Evolutionary conservation across 495 filamentous ascomycete species (phyloP), one percentile per base, ranked within the genome.

Genomic region (Pseudomonodictys pantanalensis): DNA sequence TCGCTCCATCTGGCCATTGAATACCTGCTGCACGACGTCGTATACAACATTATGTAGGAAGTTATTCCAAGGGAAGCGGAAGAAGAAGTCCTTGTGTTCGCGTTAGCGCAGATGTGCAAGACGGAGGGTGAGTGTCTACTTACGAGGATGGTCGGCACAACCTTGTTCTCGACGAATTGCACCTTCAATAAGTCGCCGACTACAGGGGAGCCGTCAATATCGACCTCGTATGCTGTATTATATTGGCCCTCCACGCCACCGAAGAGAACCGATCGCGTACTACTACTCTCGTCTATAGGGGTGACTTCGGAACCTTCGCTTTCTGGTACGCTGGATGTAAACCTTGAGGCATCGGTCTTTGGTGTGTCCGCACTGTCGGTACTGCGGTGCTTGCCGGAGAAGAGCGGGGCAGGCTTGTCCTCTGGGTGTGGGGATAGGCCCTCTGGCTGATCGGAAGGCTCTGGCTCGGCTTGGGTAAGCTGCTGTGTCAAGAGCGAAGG

Each of bases 11-110:
- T 89, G 89, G 0, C 95, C 93, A 68, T 99, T 99, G 75, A 99
- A 98, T 0, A 99, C 95, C 76, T 99, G 93, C 71, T 99, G 93
- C 11, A 99, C 88, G 61, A 99, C 91, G 71, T 99, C 93, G 71
- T 99, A 99, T 23, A 99, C 93, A 41, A 99, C 93, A 74, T 99
- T 99, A 72, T 99, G 93, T 22, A 99, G 83, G 69, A 99, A 99
- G 72, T 99, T 99, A 69, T 99, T 99, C 93, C 93, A 99, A 3
- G 93, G 95, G 72, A 97, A 97, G 52, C 84, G 86, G 79, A 97
- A 99, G 77, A 99, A 99, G 77, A 98, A 97, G 54, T 87, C 86
- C 88, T 90, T 57, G 42, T 1, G 67, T 45, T 35, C 32, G 39
- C 29, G 35, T 50, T 44, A 54, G 48, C 51, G n/a, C n/a, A 17